Evolutionary conservation across 371 early-diverging fungal species (phyloP), one percentile per base, ranked within the genome.

Genomic region (Chytridiales sp.): DNA sequence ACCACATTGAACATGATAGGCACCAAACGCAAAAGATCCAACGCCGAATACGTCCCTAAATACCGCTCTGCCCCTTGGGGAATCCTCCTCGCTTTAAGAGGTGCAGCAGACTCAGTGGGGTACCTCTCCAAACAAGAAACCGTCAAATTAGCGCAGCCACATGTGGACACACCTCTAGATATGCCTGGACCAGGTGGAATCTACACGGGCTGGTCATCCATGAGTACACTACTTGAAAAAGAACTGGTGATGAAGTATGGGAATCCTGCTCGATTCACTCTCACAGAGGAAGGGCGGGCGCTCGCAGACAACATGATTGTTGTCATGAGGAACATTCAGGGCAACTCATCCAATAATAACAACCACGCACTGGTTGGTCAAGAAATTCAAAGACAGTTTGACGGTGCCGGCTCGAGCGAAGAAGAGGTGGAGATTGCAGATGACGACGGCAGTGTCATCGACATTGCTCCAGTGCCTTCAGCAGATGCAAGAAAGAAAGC

Each of bases 21-120:
- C 30, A 27, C 26, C 24, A 60, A 63, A 47, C 41, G 39, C 19
- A 59, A 54, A 38, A 66, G 40, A 27, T 29, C 54, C 42, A 24
- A 40, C 61, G 0, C 61, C 69, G 38, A 44, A 74, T 4, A 97
- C 66, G 79, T 95, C 3, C 97, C 97, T 4, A 58, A 73, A 17
- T 89, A 85, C 62, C 83, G 92, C 24, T 85, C 92, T 0, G 95
- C 89, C 3, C 80, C 86, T 2, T 97, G 93, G 70, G 92, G 85
- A 5, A 88, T 97, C 32, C 70, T 97, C n/a, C 59, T 92, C 1
- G 81, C 90, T 9, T 68, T 96, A 13, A 68, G 79, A 31, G 73
- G 82, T n/a, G 59, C 5, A 58, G 71, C 17, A 58, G 72, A 0
- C 61, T 71, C 19, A 64, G 42, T 44, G 0, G 67, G 59, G 1